Conservation (phyloP, 2,329 filamentous ascomycete genomes). For the Epicoccum nigrum region DNA sequence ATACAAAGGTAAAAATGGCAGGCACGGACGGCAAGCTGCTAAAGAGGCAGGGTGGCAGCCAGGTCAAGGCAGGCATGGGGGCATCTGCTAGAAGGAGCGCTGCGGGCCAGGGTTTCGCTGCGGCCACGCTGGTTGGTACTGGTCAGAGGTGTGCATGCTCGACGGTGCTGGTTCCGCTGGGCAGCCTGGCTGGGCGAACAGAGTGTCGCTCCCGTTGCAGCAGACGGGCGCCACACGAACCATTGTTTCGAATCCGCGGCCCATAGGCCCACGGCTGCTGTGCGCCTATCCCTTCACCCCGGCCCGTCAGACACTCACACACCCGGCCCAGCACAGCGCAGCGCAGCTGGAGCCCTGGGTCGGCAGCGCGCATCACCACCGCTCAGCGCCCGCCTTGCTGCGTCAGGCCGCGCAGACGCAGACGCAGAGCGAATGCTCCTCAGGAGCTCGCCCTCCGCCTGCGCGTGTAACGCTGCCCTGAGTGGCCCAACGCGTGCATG, state of each 20-base stretch:
- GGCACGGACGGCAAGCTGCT: conserved; percentile 19
- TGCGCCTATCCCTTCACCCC: conserved; percentile 11
- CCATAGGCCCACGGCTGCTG: conserved; percentile 3
- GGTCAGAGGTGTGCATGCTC: not conserved
- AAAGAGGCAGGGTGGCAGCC: conserved; percentile 15
- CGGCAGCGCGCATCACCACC: conserved; percentile 16
- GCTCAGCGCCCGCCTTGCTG: conserved; percentile 9
- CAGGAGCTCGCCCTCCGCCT: conserved; percentile 11
- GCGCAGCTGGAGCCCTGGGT: not conserved
- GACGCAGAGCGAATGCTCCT: conserved; percentile 4
- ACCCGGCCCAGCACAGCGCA: not conserved
- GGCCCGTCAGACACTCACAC: conserved; percentile 11
- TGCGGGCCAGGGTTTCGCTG: conserved; percentile 21
- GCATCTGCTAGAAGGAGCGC: conserved; percentile 5
- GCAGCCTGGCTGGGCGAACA: conserved; percentile 28
- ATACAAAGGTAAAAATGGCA: conserved; percentile 14
- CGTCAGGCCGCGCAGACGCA: not conserved
- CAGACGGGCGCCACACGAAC: conserved; percentile 28
- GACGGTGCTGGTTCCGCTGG: conserved; percentile 17
- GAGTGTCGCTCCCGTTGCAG: conserved; percentile 21
- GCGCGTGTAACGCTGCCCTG: conserved; percentile 19
- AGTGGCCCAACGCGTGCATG: conserved; percentile 9
- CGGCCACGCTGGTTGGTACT: conserved; percentile 9
- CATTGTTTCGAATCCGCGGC: conserved; percentile 33
- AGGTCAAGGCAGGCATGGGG: conserved; percentile 1